Base-by-base conservation (phyloP, 176 grass and related monocot species). In the Chrysopogon serrulatus region DNA sequence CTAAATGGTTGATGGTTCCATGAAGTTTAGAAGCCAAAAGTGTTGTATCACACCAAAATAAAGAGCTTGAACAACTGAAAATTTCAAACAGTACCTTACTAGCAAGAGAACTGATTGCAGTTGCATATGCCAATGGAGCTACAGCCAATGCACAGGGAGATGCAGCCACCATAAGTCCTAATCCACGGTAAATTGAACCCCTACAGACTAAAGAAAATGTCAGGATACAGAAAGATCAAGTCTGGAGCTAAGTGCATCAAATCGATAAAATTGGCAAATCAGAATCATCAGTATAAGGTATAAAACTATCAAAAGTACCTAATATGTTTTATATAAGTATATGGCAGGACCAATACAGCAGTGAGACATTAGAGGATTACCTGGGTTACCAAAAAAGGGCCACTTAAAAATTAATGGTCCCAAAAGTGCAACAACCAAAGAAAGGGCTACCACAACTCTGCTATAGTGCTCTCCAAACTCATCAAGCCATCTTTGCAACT, bases 111-210 rank as follows among this genome's bases (percentile, higher is more conserved):
- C 96, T 98, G 85, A 98, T 98, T 59, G 96, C 96, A 74, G 89
- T 98, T 18, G 96, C 92, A 88, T 98, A 98, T 85, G 96, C 96
- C 84, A 98, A 85, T 84, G 96, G 96, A 80, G 96, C 93, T 84
- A 95, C 96, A 35, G 96, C 96, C 87, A 98, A 80, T 78, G 96
- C 96, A 86, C 96, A 98, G 0, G 96, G 96, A 86, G 96, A 98
- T 83, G 93, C 96, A 86, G 96, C 96, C 63, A 98, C 96, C 96
- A 98, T 98, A 84, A 98, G 89, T 62, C 96, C 96, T 86, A 98
- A 84, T 47, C 90, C 96, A 79, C 96, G 92, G 86, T 98, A 98
- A 91, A 95, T 75, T 82, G 96, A 98, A 53, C 96, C 96, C 85
- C 91, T 98, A 84, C 90, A 94, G 72, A 95, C 96, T 98, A 92